Percentiles rank a stretch among this genome's conserved stretches.
Evolutionary conservation across 2,329 filamentous ascomycete genomes (phyloP).

Genomic region (Scleromitrula shiraiana): DNA sequence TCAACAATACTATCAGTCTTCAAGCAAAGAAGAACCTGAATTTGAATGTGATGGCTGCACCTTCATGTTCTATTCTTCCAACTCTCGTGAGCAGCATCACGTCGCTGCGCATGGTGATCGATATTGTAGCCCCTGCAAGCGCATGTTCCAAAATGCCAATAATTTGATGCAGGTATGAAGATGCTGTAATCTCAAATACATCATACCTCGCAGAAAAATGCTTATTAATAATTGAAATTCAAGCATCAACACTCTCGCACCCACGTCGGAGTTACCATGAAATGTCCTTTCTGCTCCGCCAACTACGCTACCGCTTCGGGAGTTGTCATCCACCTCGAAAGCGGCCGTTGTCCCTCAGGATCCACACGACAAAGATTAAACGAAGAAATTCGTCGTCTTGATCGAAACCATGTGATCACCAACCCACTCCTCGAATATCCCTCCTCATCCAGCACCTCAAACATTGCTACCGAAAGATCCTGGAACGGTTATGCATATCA

Average conservation of each 20-base stretch:
- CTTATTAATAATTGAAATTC: neutral
- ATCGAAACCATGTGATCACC: slow-evolving; percentile 42
- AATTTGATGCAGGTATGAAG: slow-evolving; percentile 20
- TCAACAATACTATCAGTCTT: neutral
- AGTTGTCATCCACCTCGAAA: slow-evolving; percentile 51
- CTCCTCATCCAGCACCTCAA: slow-evolving; percentile 29
- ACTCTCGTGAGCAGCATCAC: slow-evolving; percentile 19
- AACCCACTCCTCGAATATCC: slow-evolving; percentile 43
- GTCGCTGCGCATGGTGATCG: slow-evolving; percentile 10
- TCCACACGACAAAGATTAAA: slow-evolving; percentile 44
- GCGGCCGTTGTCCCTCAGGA: slow-evolving; percentile 38
- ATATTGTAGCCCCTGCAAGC: slow-evolving; percentile 19
- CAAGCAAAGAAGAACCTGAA: neutral
- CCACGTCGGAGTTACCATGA: slow-evolving; percentile 38
- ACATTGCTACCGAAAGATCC: slow-evolving; percentile 32
- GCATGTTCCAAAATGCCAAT: slow-evolving; percentile 19
- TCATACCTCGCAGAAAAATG: neutral
- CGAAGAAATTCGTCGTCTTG: slow-evolving; percentile 36
- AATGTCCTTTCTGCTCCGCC: slow-evolving; percentile 48
- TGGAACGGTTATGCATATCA: slow-evolving; percentile 41
- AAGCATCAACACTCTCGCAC: slow-evolving; percentile 47
- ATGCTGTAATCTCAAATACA: neutral
- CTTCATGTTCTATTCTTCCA: slow-evolving; percentile 9
- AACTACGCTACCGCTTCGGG: slow-evolving; percentile 44
- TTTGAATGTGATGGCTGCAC: slow-evolving; percentile 20